Base-by-base conservation (phyloP, 768 basidiomycete genomes). In the Pleurotus citrinopileatus region DNA sequence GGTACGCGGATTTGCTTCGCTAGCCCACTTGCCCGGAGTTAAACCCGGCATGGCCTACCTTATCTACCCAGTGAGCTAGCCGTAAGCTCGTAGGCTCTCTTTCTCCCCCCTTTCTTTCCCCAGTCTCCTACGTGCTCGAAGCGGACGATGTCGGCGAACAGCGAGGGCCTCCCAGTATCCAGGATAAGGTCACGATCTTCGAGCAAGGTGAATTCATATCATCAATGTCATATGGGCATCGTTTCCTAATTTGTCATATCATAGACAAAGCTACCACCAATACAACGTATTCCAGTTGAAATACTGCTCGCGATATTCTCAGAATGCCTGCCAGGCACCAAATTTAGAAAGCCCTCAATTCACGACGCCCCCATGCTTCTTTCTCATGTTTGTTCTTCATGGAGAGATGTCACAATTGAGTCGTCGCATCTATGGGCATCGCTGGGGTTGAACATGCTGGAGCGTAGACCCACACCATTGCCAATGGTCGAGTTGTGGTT, bases 351-450 rank as follows among this genome's bases (percentile, higher is more conserved):
- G 48, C 48, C 48, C 19, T 51, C 48, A 5, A 22, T 51, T 17
- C 12, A 5, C 48, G 48, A 51, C 5, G 48, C 48, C 29, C 48
- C 48, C 10, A 34, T 51, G 48, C 48, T 51, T 15, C 48, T 51
- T n/a, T 19, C 48, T 25, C 48, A 51, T 37, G 48, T 51, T 10
- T 51, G 48, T 13, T 34, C 48, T 15, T 19, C 48, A 25, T 51
- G 48, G 48, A 17, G 48, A 12, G 23, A 9, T 15, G n/a, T 51
- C 7, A 23, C 19, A 9, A 20, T 23, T 10, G 29, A 51, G 23
- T 19, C 48, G 19, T 37, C 48, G 15, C 32, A 13, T 13, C 7
- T 51, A n/a, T 51, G 48, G 48, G 12, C 48, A 3, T 51, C 48
- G 29, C 34, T 51, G 13, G 29, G 48, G 13, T 8, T 51, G 13